phyloP scores from a whole-genome alignment of 2,329 filamentous ascomycete genomes.

The Colletotrichum camelliae region DNA sequence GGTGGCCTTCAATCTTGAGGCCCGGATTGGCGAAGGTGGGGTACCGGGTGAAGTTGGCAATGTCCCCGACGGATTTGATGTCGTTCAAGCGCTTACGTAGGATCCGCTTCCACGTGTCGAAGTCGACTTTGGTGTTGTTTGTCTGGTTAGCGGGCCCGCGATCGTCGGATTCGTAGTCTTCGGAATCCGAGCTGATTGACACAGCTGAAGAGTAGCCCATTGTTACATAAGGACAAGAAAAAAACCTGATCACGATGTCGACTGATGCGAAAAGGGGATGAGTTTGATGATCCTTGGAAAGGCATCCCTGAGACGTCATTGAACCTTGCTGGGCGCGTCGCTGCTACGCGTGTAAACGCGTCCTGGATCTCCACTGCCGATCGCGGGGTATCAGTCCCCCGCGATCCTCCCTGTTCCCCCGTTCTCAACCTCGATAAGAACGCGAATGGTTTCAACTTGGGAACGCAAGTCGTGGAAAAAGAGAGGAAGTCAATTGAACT shows the following conservation, averaged over 20 bases:
- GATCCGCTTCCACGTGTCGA: not conserved
- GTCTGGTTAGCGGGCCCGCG: no score
- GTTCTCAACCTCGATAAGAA: not conserved
- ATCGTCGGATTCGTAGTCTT: not conserved
- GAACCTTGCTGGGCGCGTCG: not conserved
- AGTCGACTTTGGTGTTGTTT: not conserved
- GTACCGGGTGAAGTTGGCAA: slow-evolving; percentile 21
- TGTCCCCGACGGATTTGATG: slow-evolving; percentile 21
- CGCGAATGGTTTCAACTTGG: not conserved
- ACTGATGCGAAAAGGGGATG: not conserved
- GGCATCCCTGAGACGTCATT: not conserved
- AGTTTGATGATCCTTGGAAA: not conserved
- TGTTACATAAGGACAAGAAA: not conserved
- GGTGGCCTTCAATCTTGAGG: slow-evolving; percentile 24
- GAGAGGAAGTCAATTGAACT: not conserved
- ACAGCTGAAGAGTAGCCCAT: not conserved
- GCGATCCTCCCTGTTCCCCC: not conserved
- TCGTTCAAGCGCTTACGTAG: not conserved
- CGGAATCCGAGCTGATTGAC: not conserved
- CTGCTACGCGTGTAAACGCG: not conserved
- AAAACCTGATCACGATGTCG: not conserved
- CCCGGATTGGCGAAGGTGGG: slow-evolving; percentile 28
- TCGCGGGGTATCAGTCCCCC: not conserved
- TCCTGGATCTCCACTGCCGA: not conserved
- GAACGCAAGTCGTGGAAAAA: not conserved